These are phyloP conservation scores for Lichtheimia hyalospora DNA, from an alignment of 371 early-diverging fungal genomes.

Conservation along the genomic window DNA sequence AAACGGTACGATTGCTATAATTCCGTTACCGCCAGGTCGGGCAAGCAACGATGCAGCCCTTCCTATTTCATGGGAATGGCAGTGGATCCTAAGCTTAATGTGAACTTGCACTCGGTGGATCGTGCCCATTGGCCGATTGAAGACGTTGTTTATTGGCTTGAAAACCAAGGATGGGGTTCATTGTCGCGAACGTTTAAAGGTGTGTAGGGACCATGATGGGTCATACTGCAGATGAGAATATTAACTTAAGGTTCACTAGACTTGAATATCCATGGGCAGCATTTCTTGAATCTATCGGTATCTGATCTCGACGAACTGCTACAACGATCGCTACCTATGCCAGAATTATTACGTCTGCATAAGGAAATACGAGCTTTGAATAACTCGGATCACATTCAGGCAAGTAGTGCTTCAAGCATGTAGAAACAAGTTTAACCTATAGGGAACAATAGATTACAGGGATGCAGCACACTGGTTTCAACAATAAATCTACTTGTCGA, in stretches of 20 bases:
- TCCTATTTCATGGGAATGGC: conserved; percentile 12
- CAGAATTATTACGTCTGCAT: conserved; percentile 29
- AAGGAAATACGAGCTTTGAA: conserved; percentile 25
- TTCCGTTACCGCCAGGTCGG: too few species aligned
- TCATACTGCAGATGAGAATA: neutral
- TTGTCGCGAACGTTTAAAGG: conserved; percentile 17
- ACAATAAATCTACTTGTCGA: too few species aligned
- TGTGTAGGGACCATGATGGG: neutral
- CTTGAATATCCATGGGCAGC: conserved; percentile 18
- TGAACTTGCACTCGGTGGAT: conserved; percentile 9
- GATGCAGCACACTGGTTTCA: neutral
- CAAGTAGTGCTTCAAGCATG: conserved; percentile 4
- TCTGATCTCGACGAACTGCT: conserved; percentile 15
- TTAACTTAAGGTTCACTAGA: conserved; percentile 2
- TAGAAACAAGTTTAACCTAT: too few species aligned
- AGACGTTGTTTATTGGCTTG: conserved; percentile 21
- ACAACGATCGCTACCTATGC: conserved; percentile 20
- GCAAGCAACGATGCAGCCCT: too few species aligned
- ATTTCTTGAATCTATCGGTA: conserved; percentile 15
- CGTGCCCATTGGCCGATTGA: conserved; percentile 21
- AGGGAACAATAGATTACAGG: neutral
- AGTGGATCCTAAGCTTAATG: conserved; percentile 13
- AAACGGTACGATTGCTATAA: too few species aligned
- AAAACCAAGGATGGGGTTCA: conserved; percentile 16
- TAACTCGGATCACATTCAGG: conserved; percentile 9